Conservation (phyloP, 768 basidiomycete genomes). For the Boletus rubescentipes region DNA sequence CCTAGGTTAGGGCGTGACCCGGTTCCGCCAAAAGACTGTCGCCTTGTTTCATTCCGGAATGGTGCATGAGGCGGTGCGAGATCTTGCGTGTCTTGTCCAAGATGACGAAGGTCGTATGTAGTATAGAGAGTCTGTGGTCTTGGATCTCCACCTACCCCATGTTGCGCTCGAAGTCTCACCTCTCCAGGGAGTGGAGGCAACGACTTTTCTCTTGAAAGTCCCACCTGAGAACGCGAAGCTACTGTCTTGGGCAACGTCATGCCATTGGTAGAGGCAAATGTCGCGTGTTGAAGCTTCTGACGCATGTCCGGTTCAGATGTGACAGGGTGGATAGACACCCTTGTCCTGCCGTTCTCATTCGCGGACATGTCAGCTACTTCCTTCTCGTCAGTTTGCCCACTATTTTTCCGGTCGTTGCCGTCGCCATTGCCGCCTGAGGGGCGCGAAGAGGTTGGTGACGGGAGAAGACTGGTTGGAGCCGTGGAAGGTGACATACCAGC, state of each 20-base stretch:
- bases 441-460: slow-evolving; percentile 74
- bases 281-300: slow-evolving; percentile 39
- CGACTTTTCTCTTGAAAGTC: slow-evolving; percentile 63
- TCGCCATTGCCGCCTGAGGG: slow-evolving; percentile 60
- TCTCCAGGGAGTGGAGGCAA: slow-evolving; percentile 74
- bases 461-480: slow-evolving; percentile 70
- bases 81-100: slow-evolving; percentile 42
- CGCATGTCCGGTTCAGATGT: slow-evolving; percentile 66
- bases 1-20: slow-evolving; percentile 54
- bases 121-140: slow-evolving; percentile 69
- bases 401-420: slow-evolving; percentile 41
- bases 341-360: slow-evolving; percentile 36
- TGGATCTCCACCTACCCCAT: slow-evolving; percentile 36
- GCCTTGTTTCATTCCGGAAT: slow-evolving; percentile 60
- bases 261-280: slow-evolving; percentile 33
- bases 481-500: slow-evolving; percentile 73
- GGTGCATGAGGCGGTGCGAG: slow-evolving; percentile 63
- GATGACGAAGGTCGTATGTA: slow-evolving; percentile 55
- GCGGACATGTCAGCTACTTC: slow-evolving; percentile 34
- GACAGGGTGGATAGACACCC: slow-evolving; percentile 48
- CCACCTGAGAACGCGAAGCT: slow-evolving; percentile 11
- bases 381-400: slow-evolving; percentile 43
- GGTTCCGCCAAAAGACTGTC: slow-evolving; percentile 77
- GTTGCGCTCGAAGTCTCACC: slow-evolving; percentile 42
- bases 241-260: slow-evolving; percentile 30